phyloP scores from a whole-genome alignment of 169 alveolate genomes.

The Toxoplasma gondii region DNA sequence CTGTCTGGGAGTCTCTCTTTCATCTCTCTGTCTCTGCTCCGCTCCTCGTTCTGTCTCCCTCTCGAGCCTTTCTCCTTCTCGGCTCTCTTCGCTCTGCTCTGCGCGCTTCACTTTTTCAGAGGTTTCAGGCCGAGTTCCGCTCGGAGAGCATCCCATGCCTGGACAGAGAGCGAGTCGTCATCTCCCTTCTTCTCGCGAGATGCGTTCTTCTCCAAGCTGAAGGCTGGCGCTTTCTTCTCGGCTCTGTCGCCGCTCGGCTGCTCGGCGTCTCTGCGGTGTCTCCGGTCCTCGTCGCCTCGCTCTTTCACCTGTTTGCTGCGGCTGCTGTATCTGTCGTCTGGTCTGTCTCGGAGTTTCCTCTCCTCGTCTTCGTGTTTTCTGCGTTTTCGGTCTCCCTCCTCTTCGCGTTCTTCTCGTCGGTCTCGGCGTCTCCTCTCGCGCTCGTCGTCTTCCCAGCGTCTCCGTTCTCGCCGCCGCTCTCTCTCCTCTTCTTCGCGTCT shows the following conservation, averaged over 20 bases:
- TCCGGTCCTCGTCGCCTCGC: constrained; percentile 18
- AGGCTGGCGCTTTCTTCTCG: not conserved
- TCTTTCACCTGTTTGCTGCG: not conserved
- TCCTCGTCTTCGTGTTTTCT: constrained; percentile 30
- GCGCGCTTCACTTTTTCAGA: constrained; percentile 48
- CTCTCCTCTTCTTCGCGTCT: not conserved
- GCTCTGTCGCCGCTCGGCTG: not conserved
- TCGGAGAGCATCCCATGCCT: constrained; percentile 79
- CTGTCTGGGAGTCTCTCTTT: too few species aligned
- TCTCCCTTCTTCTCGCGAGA: constrained; percentile 20
- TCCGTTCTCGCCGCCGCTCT: not conserved
- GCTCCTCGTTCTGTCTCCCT: not conserved
- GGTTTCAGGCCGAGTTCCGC: constrained; percentile 83
- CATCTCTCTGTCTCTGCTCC: too few species aligned
- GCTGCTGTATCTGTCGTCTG: not conserved
- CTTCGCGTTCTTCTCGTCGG: constrained; percentile 30
- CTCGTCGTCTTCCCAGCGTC: constrained; percentile 43
- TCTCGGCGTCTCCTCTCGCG: constrained; percentile 10
- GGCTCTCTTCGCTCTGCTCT: not conserved
- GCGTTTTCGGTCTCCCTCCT: constrained; percentile 13
- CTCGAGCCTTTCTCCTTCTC: not conserved
- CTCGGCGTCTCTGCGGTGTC: constrained; percentile 34
- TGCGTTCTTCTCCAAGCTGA: not conserved
- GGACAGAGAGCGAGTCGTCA: constrained; percentile 77
- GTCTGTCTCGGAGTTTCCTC: not conserved